Conservation (phyloP, 129 eudicot genomes). For the Sambucus nigra region DNA sequence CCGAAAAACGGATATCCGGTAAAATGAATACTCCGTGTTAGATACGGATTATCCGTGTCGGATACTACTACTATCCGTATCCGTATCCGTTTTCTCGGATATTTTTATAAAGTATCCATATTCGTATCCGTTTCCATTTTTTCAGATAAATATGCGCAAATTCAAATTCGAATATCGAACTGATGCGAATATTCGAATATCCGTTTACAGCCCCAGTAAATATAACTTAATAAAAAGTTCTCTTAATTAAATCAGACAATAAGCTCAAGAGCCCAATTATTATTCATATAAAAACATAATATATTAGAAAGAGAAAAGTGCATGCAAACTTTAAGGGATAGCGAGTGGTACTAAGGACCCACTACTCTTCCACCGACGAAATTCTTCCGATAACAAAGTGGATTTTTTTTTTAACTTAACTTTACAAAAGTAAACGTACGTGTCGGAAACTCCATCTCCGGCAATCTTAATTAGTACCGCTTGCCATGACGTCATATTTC, state of each 20-base stretch:
- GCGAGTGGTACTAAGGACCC: not conserved
- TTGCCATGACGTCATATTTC: constrained; percentile 25
- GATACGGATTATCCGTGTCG: too few species aligned
- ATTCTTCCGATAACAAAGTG: not conserved
- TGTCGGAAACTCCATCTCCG: constrained; percentile 70
- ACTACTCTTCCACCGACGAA: not conserved
- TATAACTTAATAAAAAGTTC: too few species aligned
- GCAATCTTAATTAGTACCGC: constrained; percentile 37
- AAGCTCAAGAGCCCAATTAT: not conserved
- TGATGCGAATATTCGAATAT: too few species aligned
- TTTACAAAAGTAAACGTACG: constrained; percentile 13
- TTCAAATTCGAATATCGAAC: too few species aligned
- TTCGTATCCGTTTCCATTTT: too few species aligned
- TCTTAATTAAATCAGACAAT: not conserved
- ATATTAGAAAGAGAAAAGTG: not conserved
- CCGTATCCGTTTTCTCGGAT: too few species aligned
- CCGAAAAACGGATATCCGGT: too few species aligned
- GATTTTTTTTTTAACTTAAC: not conserved
- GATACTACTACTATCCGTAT: too few species aligned
- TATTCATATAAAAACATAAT: not conserved
- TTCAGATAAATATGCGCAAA: too few species aligned
- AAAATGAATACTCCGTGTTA: too few species aligned
- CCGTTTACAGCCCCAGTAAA: too few species aligned
- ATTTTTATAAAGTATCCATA: too few species aligned
- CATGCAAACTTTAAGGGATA: not conserved